Percentiles rank a stretch among this genome's conserved stretches.
Evolutionary conservation across 2,329 filamentous ascomycete species (phyloP).

Genomic region (Aspergillus sp.): DNA sequence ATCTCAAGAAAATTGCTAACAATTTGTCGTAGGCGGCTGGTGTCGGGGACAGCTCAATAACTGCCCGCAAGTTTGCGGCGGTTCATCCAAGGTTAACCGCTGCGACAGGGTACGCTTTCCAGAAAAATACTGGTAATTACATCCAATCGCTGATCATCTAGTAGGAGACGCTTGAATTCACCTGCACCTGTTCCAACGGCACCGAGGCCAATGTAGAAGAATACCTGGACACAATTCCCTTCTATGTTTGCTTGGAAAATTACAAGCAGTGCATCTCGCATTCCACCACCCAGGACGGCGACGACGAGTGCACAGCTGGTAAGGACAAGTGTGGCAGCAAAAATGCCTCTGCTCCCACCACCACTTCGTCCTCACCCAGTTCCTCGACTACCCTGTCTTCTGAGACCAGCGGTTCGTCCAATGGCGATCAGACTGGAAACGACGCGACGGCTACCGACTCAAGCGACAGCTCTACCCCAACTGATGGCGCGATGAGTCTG

Average conservation of each 20-base stretch:
- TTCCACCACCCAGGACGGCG: conserved; percentile 42
- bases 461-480: conserved; percentile 14
- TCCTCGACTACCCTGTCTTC: conserved; percentile 29
- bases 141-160: neutral
- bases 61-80: conserved; percentile 61
- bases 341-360: conserved; percentile 40
- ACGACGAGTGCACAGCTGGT: conserved; percentile 47
- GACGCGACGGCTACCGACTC: conserved; percentile 24
- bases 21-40: conserved; percentile 48
- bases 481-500: conserved; percentile 47
- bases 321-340: conserved; percentile 53
- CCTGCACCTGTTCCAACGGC: conserved; percentile 59
- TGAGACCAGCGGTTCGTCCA: conserved; percentile 29
- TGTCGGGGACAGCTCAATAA: conserved; percentile 59
- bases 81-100: conserved; percentile 49
- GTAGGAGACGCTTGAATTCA: conserved; percentile 53
- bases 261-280: conserved; percentile 49
- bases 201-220: conserved; percentile 54
- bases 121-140: neutral
- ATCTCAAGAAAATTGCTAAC: neutral
- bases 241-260: conserved; percentile 58
- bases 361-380: conserved; percentile 27
- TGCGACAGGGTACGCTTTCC: conserved; percentile 56
- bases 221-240: conserved; percentile 60
- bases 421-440: conserved; percentile 7